Conservation (phyloP, 192 early-diverging fungal species). For the Backusella tuberculispora region DNA sequence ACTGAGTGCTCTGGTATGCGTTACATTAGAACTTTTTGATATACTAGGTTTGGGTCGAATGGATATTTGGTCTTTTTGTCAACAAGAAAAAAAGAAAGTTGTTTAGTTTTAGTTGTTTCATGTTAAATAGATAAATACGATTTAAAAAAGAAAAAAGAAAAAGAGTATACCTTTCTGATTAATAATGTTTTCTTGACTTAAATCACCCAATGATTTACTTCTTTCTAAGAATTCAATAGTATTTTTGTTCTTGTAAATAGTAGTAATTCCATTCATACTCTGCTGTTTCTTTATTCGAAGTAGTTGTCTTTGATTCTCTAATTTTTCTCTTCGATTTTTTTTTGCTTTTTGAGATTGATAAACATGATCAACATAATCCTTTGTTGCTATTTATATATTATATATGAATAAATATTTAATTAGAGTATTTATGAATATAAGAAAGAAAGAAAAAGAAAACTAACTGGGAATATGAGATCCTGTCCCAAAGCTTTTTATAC, state of each 20-base stretch:
- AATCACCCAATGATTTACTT: not conserved
- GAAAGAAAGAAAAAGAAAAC: no score
- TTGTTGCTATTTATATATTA: not conserved
- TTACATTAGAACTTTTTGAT: not conserved
- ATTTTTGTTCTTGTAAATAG: not conserved
- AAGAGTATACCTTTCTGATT: not conserved
- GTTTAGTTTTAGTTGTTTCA: not conserved
- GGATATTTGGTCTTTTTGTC: not conserved
- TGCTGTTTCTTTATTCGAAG: not conserved
- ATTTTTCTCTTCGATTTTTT: not conserved
- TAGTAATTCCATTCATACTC: not conserved
- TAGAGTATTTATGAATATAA: no score
- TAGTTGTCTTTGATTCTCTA: not conserved
- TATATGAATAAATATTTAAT: no score
- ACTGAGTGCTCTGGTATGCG: not conserved
- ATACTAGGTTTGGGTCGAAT: no score
- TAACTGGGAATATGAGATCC: slow-evolving; percentile 12
- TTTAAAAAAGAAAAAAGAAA: no score
- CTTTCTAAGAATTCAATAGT: not conserved
- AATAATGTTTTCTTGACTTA: not conserved
- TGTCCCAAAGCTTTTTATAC: not conserved
- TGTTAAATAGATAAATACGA: no score
- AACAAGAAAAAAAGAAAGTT: no score
- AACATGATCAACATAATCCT: not conserved
- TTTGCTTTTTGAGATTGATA: not conserved